Base-by-base conservation (phyloP, 2,329 filamentous ascomycete species). In the Chlorencoelia australis region DNA sequence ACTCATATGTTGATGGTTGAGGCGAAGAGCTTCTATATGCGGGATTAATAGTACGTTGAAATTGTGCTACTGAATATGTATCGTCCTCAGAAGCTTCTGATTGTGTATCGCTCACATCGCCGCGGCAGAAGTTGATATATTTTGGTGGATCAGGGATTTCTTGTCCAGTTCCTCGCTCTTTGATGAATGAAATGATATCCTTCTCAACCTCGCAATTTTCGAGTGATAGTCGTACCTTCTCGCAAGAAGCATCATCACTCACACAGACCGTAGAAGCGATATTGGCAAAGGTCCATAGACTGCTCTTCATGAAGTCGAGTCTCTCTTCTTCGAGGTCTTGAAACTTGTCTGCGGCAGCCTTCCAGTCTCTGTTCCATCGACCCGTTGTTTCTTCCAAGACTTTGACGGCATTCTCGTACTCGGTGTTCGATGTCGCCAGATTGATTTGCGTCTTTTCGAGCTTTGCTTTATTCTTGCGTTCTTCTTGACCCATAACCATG, bases 401-500 rank as follows among this genome's bases (percentile, higher is more conserved):
- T 60, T 96, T 96, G 41, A 98, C 82, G 0, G 91, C 87, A 34
- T 76, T 75, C 59, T 98, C 89, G 57, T 98, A 98, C 52, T 96
- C 91, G 29, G 77, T 79, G 61, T 93, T 96, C 42, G 88, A 88
- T 6, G 79, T 79, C 1, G 88, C 88, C 41, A 98, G 73, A 53
- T 88, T 93, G 51, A 95, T 91, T 59, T 98, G 91, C 1, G 91
- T 96, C 71, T 98, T 98, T 61, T 98, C 91, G 28, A 98, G 73
- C 62, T 94, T 96, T 15, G 89, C 88, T 64, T 98, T 98, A 62
- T 98, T 98, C 64, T 94, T 95, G 18, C 91, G 78, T 65, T 98
- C 91, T 59, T 98, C 91, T 52, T 98, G 91, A 10, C 91, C 91
- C 91, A 98, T 98, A 40, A 98, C 91, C 91, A 98, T 98, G 59